phyloP scores from a whole-genome alignment of 1,139 yeast species.

The Zygosaccharomyces sapae region DNA sequence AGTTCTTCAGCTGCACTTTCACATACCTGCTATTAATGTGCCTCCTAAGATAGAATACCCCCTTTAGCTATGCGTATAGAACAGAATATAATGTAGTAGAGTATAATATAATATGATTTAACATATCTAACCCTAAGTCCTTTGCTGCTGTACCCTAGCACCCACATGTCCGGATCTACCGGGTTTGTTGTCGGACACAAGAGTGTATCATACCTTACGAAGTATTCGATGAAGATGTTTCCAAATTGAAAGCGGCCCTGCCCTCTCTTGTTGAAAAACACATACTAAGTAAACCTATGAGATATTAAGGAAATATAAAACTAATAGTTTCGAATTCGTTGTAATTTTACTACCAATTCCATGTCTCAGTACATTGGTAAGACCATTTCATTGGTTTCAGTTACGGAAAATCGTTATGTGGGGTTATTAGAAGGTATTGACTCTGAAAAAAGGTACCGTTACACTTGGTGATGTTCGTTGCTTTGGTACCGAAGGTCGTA shows the following conservation, averaged over 20 bases:
- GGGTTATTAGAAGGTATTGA: slow-evolving; percentile 84
- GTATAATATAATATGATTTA: too few species aligned
- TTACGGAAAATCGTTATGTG: slow-evolving; percentile 80
- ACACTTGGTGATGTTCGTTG: slow-evolving; percentile 78
- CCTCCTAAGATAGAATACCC: not conserved
- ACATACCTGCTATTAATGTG: not conserved
- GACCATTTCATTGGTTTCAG: slow-evolving; percentile 83
- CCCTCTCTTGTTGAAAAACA: not conserved
- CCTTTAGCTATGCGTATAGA: too few species aligned
- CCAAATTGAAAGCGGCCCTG: not conserved
- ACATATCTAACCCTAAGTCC: too few species aligned
- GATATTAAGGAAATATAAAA: not conserved
- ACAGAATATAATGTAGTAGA: too few species aligned
- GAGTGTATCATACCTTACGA: not conserved
- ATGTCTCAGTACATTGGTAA: slow-evolving; percentile 93
- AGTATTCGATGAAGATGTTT: not conserved
- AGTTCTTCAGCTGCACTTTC: slow-evolving; percentile 2
- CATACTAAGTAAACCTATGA: too few species aligned
- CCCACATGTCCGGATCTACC: too few species aligned
- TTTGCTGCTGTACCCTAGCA: too few species aligned
- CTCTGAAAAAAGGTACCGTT: slow-evolving; percentile 87
- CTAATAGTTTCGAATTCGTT: not conserved
- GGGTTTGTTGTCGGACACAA: too few species aligned
- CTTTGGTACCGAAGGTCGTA: slow-evolving; percentile 91
- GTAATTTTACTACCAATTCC: not conserved